phyloP scores from a whole-genome alignment of 2,329 filamentous ascomycete genomes.

The Exophiala xenobiotica region DNA sequence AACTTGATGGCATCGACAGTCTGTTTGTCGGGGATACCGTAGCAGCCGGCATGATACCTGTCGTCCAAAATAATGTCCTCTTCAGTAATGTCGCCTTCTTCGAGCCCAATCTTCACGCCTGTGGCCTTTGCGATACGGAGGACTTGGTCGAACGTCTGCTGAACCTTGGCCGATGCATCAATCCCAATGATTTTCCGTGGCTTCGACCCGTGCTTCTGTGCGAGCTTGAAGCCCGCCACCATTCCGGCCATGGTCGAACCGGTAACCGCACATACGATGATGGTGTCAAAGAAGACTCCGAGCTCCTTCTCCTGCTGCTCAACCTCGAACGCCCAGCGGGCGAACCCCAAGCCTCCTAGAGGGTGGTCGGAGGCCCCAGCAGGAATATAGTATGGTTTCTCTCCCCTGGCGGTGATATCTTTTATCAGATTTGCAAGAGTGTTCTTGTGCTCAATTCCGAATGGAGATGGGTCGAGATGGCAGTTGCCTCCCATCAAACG shows the following conservation, averaged over 20 bases:
- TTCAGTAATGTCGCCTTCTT: slow-evolving; percentile 59
- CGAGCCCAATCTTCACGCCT: slow-evolving; percentile 61
- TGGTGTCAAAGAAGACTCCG: slow-evolving; percentile 65
- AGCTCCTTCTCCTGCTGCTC: slow-evolving; percentile 60
- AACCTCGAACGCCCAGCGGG: slow-evolving; percentile 69
- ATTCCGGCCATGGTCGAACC: slow-evolving; percentile 71
- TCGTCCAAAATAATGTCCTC: slow-evolving; percentile 64
- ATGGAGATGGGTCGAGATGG: slow-evolving; percentile 58
- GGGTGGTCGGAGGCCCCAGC: slow-evolving; percentile 70
- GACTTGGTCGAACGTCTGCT: slow-evolving; percentile 64
- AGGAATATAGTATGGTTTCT: slow-evolving; percentile 69
- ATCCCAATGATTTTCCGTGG: slow-evolving; percentile 64
- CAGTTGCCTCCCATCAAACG: slow-evolving; percentile 67
- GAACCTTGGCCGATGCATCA: slow-evolving; percentile 60
- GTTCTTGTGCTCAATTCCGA: slow-evolving; percentile 68
- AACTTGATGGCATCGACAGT: slow-evolving; percentile 69
- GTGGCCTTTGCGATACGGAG: slow-evolving; percentile 66
- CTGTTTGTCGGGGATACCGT: slow-evolving; percentile 64
- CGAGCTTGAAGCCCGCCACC: slow-evolving; percentile 69
- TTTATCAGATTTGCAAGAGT: slow-evolving; percentile 56
- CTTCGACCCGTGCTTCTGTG: slow-evolving; percentile 49
- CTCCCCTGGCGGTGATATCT: slow-evolving; percentile 54
- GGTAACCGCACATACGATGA: slow-evolving; percentile 70
- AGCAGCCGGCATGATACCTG: slow-evolving; percentile 65
- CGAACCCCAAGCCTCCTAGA: slow-evolving; percentile 68